Percentiles rank a stretch among this genome's conserved stretches.
Conservation (phyloP, 164 flowering plant species). For the Sedum album region DNA sequence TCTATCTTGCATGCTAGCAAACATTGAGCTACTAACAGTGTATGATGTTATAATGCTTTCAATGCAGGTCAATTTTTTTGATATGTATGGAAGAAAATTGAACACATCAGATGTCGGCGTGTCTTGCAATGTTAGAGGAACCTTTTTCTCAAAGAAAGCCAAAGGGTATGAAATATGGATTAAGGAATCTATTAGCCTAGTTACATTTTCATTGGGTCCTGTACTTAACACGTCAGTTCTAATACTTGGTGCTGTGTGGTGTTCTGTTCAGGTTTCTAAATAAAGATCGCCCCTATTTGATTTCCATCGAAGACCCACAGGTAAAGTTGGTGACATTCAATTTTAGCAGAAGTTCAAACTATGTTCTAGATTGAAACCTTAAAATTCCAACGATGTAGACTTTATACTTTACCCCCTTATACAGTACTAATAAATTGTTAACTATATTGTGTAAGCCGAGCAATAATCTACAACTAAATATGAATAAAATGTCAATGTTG, state of each 20-base stretch:
- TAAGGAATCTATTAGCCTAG: background rate
- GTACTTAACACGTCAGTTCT: background rate
- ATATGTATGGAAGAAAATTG: conserved; percentile 81
- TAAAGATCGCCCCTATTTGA: conserved; percentile 40
- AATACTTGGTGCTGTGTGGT: conserved; percentile 7
- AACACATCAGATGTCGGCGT: conserved; percentile 83
- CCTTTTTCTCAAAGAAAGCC: conserved; percentile 56
- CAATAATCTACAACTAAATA: background rate
- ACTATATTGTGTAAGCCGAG: background rate
- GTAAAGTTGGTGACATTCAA: conserved; percentile 27
- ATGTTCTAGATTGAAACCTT: background rate
- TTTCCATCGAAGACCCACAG: conserved; percentile 95
- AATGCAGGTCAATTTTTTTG: conserved; percentile 72
- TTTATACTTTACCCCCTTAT: background rate
- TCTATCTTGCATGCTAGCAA: background rate
- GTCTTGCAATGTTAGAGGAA: conserved; percentile 59
- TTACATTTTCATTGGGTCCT: background rate
- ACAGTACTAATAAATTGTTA: background rate
- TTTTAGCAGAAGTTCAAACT: no score
- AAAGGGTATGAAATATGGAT: conserved; percentile 67
- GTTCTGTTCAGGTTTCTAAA: conserved; percentile 41
- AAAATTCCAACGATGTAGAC: background rate
- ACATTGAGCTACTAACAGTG: background rate
- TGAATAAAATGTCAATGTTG: background rate
- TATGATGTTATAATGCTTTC: conserved; percentile 12